Evolutionary conservation across 257 asterid species (phyloP), one percentile per base, ranked within the genome.

Genomic region (Forsythia suspensa): DNA sequence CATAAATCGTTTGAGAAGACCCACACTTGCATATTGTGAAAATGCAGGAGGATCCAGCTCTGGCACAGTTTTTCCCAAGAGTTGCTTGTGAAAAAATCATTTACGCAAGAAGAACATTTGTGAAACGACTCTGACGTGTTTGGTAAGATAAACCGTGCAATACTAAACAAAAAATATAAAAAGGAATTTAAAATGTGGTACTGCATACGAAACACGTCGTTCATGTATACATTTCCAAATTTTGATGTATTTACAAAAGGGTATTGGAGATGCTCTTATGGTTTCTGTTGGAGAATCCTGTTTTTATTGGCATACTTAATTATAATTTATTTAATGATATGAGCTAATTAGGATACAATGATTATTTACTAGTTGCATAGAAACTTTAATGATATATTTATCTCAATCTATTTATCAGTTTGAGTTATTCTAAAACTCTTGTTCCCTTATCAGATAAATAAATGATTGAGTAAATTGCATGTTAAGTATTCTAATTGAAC

Each of bases 1-100:
- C 40, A 72, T 88, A 16, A 79, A 89, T 71, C 80, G 52, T 4
- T 36, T 74, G 70, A 70, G 65, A 3, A 84, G 77, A 83, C 88
- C 92, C 6, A 82, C 96, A 0, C 3, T 84, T 38, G 77, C 93
- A 0, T 88, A 82, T 75, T 92, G 97, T 73, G 83, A 79, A 71
- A 83, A 92, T 74, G 96, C 93, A 12, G 73, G 80, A 20, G 97
- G 93, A 4, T 80, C 81, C 1, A 82, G 55, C 1, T 4, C 21
- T 12, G 94, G 96, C 39, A 21, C 68, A 8, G 90, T 92, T 63
- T 82, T 63, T 65, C 97, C 97, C 34, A 87, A 79, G 66, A 89
- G 91, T 72, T 92, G 97, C 80, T 81, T 85, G 78, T 89, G 15
- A 63, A 24, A 8, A 61, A 24, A 24, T 9, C 12, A 20, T 57